Evolutionary conservation across 306 rosid species (phyloP), one percentile per base, ranked within the genome.

Genomic region (Pyrus communis): DNA sequence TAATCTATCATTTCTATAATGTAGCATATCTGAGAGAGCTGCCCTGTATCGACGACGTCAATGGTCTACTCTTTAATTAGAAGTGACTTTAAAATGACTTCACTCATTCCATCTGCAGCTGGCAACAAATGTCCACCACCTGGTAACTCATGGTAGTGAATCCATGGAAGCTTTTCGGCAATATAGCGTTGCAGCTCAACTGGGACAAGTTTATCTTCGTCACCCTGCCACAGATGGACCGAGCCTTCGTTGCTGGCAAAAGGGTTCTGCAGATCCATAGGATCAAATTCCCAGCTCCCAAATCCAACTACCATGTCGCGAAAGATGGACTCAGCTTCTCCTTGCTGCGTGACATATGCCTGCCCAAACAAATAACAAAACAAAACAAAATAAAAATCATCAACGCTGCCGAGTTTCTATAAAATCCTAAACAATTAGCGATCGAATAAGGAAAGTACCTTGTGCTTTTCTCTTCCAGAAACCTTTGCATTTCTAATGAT

Each of bases 211-310:
- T 11, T 14, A 74, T 91, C 92, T 0, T 89, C 91, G 33, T 77
- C 86, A 18, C 97, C 93, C n/a, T 89, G 93, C 97, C 97, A 91
- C 35, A 89, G 71, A 83, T 91, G 91, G 65, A 87, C 89, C 0
- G 85, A 73, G 8, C 79, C 84, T 78, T 77, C 82, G 14, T 78
- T 77, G n/a, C 79, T 74, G 3, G 83, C 74, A 17, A 84, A 86
- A 33, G 95, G 90, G 75, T 87, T 89, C 31, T 87, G 70, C 42
- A 91, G 78, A 58, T 83, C 86, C 54, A 76, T 57, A 0, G 90
- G 96, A 72, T 76, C 84, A 43, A 89, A 91, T 65, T 87, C 89
- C 96, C 93, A 91, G 4, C 61, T 76, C 76, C 93, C 88, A 75
- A 91, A 87, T 83, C 90, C 90, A 77, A 87, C 9, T 22, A 70